These are phyloP conservation scores for Oryza brachyantha DNA, from an alignment of 176 grass and related monocot genomes.

Conservation along the genomic window DNA sequence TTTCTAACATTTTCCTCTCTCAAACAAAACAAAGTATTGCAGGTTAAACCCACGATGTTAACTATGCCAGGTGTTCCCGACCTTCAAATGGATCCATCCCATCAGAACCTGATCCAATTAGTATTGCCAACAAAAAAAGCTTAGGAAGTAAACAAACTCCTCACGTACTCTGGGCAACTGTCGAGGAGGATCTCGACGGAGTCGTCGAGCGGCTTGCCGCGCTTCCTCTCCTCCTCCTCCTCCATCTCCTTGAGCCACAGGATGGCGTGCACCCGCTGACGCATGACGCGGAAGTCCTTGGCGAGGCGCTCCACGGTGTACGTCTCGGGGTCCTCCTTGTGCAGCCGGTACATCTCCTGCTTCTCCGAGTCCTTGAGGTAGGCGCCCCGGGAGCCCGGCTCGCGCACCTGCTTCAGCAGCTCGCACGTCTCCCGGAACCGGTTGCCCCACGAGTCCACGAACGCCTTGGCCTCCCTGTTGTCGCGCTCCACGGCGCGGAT, in stretches of 20 bases:
- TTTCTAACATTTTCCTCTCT: background rate
- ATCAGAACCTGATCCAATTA: background rate
- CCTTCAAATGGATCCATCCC: background rate
- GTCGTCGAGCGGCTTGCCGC: slow-evolving; percentile 72
- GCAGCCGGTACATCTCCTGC: slow-evolving; percentile 87
- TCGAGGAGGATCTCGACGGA: slow-evolving; percentile 94
- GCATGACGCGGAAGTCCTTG: slow-evolving; percentile 90
- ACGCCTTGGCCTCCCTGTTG: slow-evolving; percentile 40
- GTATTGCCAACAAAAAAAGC: slow-evolving; percentile 5
- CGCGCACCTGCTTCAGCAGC: slow-evolving; percentile 84
- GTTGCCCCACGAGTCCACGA: slow-evolving; percentile 59
- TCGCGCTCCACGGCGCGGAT: slow-evolving; percentile 37
- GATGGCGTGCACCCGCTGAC: slow-evolving; percentile 93
- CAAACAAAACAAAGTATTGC: background rate
- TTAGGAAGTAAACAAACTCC: background rate
- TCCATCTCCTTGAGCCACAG: slow-evolving; percentile 98
- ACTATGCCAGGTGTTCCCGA: no score
- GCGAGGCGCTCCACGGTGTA: slow-evolving; percentile 92
- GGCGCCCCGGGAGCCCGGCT: slow-evolving; percentile 63
- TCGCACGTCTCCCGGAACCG: slow-evolving; percentile 57
- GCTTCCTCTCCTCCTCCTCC: slow-evolving; percentile 91
- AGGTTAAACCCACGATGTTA: background rate
- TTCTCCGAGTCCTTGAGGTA: slow-evolving; percentile 97
- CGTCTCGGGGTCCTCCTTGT: slow-evolving; percentile 80
- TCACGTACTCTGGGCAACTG: slow-evolving; percentile 78